A percentile compares a stretch with the other conserved stretches of the same genome.
These are phyloP conservation scores for Clathrospora elynae DNA, from an alignment of 2,329 filamentous ascomycete species.

Conservation along the genomic window DNA sequence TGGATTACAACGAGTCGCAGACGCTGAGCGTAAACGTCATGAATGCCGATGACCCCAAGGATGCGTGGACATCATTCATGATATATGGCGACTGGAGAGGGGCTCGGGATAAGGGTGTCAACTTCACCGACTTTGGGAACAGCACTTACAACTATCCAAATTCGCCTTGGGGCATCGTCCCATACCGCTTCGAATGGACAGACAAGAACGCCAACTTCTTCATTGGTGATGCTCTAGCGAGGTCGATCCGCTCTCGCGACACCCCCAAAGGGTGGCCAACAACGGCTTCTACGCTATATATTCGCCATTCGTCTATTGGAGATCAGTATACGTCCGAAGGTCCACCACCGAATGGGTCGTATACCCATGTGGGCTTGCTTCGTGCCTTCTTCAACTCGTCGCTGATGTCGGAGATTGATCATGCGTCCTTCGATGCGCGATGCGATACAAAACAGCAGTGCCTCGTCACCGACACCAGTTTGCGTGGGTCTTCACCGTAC, in stretches of 20 bases:
- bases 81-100: slow-evolving; percentile 42
- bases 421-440: slow-evolving; percentile 32
- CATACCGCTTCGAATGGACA: slow-evolving; percentile 53
- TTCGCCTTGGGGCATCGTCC: slow-evolving; percentile 49
- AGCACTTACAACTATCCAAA: slow-evolving; percentile 25
- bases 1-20: slow-evolving; percentile 50
- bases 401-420: slow-evolving; percentile 37
- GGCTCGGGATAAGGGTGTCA: slow-evolving; percentile 37
- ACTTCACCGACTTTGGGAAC: slow-evolving; percentile 44
- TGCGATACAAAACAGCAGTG: slow-evolving; percentile 39
- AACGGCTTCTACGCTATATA: slow-evolving; percentile 46
- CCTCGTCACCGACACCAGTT: slow-evolving; percentile 31
- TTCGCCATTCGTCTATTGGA: slow-evolving; percentile 54
- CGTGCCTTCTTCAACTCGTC: slow-evolving; percentile 55
- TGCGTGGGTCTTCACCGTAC: slow-evolving; percentile 30
- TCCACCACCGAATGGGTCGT: slow-evolving; percentile 47
- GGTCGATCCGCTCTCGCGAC: slow-evolving; percentile 32
- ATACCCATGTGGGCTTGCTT: slow-evolving; percentile 50
- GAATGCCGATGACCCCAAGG: slow-evolving; percentile 47
- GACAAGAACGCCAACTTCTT: slow-evolving; percentile 47
- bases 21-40: slow-evolving; percentile 49
- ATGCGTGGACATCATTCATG: slow-evolving; percentile 45
- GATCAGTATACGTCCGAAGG: slow-evolving; percentile 50
- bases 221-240: slow-evolving; percentile 41
- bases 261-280: slow-evolving; percentile 36